These are phyloP conservation scores for Melocanna baccifera DNA, from an alignment of 176 grass and related monocot genomes.

Conservation along the genomic window DNA sequence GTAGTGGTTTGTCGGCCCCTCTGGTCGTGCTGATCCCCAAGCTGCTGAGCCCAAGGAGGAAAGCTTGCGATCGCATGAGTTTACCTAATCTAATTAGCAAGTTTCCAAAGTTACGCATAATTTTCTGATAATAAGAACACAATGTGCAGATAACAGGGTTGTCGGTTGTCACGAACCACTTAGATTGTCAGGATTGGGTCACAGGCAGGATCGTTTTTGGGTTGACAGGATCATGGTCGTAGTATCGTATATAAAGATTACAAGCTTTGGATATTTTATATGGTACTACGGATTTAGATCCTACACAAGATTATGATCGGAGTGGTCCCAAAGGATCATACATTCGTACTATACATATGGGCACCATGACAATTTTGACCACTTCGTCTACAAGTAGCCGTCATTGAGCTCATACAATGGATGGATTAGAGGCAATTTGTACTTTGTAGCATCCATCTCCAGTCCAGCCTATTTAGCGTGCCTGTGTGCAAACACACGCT, in stretches of 20 bases:
- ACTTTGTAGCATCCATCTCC: neutral
- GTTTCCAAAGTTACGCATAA: neutral
- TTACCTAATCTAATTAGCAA: neutral
- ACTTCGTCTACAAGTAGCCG: neutral
- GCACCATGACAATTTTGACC: neutral
- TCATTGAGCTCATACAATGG: neutral
- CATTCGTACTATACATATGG: neutral
- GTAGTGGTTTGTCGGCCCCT: neutral
- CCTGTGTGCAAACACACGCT: neutral
- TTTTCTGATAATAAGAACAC: neutral
- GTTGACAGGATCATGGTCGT: neutral
- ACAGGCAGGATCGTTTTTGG: neutral
- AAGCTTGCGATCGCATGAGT: neutral
- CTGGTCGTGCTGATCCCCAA: neutral
- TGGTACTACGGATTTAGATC: neutral
- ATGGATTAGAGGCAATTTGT: neutral
- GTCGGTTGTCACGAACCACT: neutral
- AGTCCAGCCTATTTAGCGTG: neutral
- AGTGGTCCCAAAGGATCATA: neutral
- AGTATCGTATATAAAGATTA: too few relatives aligned
- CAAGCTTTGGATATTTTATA: neutral
- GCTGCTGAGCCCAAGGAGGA: conserved; percentile 1
- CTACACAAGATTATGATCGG: neutral
- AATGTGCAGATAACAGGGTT: neutral
- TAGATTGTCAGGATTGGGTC: neutral